Percentiles rank a stretch among this genome's conserved stretches.
These are phyloP conservation scores for Santalum album DNA, from an alignment of 164 flowering plant species.

Conservation along the genomic window DNA sequence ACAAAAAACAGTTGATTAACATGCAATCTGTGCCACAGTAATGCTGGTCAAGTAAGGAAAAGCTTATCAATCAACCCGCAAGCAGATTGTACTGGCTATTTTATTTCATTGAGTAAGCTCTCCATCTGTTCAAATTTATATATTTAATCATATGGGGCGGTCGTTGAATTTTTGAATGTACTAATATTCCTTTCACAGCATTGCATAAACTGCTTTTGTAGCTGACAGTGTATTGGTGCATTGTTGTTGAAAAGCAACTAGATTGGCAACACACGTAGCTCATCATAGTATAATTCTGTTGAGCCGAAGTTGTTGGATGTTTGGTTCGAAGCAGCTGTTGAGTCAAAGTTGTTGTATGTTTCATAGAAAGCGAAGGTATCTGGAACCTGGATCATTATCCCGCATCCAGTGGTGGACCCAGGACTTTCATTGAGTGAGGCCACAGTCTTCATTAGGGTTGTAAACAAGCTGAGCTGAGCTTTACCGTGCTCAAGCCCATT, in stretches of 20 bases:
- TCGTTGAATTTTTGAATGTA: too few relatives aligned
- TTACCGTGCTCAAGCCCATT: too few relatives aligned
- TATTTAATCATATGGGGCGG: too few relatives aligned
- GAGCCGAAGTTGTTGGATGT: neutral
- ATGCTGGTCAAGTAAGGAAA: constrained; percentile 87
- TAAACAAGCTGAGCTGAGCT: too few relatives aligned
- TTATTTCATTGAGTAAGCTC: constrained; percentile 61
- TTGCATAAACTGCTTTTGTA: neutral
- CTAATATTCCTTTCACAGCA: too few relatives aligned
- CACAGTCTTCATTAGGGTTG: too few relatives aligned
- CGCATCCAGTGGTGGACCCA: too few relatives aligned
- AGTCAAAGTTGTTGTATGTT: too few relatives aligned
- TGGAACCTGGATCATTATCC: too few relatives aligned
- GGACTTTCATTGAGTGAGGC: too few relatives aligned
- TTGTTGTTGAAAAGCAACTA: neutral
- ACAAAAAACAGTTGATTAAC: neutral
- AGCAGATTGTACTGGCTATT: constrained; percentile 52
- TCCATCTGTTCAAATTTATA: neutral
- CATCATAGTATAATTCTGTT: neutral
- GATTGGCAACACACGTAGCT: neutral
- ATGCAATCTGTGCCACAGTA: constrained; percentile 32
- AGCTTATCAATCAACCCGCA: constrained; percentile 53
- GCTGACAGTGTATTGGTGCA: neutral
- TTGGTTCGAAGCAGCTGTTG: neutral
- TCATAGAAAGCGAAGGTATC: too few relatives aligned